Evolutionary conservation across 192 early-diverging fungal genomes (phyloP).

Genomic region (Entomortierella lignicola): DNA sequence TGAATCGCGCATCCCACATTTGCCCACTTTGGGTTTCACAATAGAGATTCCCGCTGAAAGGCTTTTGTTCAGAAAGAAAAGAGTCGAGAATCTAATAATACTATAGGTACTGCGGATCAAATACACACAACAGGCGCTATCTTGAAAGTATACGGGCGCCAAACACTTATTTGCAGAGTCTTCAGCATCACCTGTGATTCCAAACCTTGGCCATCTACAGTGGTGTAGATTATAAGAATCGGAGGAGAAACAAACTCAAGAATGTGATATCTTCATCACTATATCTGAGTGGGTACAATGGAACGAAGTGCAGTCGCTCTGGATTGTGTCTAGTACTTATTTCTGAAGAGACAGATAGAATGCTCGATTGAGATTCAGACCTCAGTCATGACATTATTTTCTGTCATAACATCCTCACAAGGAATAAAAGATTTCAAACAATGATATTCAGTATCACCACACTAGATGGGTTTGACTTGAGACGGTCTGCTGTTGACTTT

Average conservation of each 20-base stretch:
- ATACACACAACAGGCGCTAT: no score
- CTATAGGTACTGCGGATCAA: no score
- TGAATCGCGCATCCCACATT: no score
- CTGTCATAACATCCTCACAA: conserved; percentile 76
- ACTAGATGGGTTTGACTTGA: conserved; percentile 85
- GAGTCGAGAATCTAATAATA: no score
- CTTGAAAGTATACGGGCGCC: no score
- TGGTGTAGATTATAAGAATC: conserved; percentile 84
- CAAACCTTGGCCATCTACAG: conserved; percentile 86
- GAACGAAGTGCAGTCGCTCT: conserved; percentile 86
- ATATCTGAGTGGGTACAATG: conserved; percentile 95
- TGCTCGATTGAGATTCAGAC: conserved; percentile 98
- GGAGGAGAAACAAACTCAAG: conserved; percentile 85
- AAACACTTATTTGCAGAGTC: no score
- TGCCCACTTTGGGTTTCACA: no score
- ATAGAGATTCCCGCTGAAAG: no score
- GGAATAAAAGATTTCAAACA: conserved; percentile 79
- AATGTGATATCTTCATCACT: conserved; percentile 94
- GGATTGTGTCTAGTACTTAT: conserved; percentile 72
- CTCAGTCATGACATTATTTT: conserved; percentile 89
- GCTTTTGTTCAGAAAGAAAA: no score
- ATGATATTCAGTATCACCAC: conserved; percentile 97
- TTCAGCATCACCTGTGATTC: no score
- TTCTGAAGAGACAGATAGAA: conserved; percentile 91
- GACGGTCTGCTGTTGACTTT: conserved; percentile 88